Base-by-base conservation (phyloP, 108 stramenopile genomes). In the Cafeteria roenbergensis region DNA sequence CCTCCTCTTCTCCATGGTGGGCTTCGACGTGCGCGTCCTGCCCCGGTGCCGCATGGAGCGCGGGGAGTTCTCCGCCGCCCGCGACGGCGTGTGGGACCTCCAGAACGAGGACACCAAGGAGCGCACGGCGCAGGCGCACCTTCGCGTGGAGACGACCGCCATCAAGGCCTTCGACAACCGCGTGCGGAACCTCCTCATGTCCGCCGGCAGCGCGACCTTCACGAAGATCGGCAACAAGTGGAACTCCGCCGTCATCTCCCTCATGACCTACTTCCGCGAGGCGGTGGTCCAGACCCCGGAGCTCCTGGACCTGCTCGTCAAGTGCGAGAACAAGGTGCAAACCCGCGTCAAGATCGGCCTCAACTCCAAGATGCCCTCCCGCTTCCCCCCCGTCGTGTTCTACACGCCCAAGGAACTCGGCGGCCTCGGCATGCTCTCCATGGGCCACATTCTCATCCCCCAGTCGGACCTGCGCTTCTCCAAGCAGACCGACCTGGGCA, bases 211-310 rank as follows among this genome's bases (percentile, higher is more conserved):
- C 34, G 94, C 96, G 25, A 98, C 96, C 20, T 98, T 98, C 75
- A 95, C 94, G 25, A 98, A 98, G 80, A 92, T 98, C 69, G 94
- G 94, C n/a, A 98, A 98, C 79, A 98, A 98, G 76, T 97, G 95
- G 95, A 94, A 94, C 74, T 90, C 92, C 26, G 89, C 88, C 9
- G 69, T 92, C 65, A 92, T 97, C 74, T 88, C 89, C 9, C 85
- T 98, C 38, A 98, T 98, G 96, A 92, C 92, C 1, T 95, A 95
- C 70, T 98, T 90, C 77, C 82, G 96, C 22, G 96, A 98, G 80
- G 96, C 96, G 24, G 96, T 98, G n/a, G 67, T 98, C 66, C 91
- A 92, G 66, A 98, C 94, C 24, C 92, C 92, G 75, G 93, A 96
- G 71, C 80, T 95, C 4, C 87, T 95, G 63, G 92, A 94, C 73